Evolutionary conservation across 495 filamentous ascomycete species (phyloP).

Genomic region (Trichocladium antarcticum): DNA sequence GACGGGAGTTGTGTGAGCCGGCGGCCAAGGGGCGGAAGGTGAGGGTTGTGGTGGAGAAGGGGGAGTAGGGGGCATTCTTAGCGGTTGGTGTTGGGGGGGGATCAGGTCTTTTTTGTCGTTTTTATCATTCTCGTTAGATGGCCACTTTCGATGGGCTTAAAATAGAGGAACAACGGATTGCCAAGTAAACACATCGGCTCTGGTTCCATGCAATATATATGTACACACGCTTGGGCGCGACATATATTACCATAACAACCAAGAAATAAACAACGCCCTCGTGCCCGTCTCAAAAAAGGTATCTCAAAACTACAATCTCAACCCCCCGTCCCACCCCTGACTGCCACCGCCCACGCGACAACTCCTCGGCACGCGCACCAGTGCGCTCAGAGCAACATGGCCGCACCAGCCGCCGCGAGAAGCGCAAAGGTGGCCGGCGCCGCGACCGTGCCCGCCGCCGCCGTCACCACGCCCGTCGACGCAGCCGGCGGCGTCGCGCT

Average conservation of each 20-base stretch:
- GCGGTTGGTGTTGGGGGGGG: neutral
- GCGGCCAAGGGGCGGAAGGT: conserved; percentile 34
- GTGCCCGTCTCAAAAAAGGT: neutral
- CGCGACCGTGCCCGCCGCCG: conserved; percentile 13
- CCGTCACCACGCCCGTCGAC: neutral
- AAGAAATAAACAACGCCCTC: neutral
- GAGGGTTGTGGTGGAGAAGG: conserved; percentile 28
- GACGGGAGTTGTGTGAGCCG: conserved; percentile 33
- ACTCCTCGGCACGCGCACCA: neutral
- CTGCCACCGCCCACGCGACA: neutral
- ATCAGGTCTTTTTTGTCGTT: neutral
- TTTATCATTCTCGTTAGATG: neutral
- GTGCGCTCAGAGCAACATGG: conserved; percentile 27
- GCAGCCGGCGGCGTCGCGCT: neutral
- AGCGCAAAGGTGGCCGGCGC: conserved; percentile 15
- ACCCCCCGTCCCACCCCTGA: no score
- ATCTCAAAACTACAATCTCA: neutral
- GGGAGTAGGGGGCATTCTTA: conserved; percentile 2
- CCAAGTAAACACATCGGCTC: neutral
- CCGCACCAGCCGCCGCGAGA: conserved; percentile 23
- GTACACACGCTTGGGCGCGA: neutral
- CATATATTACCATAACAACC: neutral
- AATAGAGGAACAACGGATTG: no score
- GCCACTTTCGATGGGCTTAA: neutral
- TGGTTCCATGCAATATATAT: neutral